Base-by-base conservation (phyloP, 176 grass and related monocot genomes). In the Zea luxurians region DNA sequence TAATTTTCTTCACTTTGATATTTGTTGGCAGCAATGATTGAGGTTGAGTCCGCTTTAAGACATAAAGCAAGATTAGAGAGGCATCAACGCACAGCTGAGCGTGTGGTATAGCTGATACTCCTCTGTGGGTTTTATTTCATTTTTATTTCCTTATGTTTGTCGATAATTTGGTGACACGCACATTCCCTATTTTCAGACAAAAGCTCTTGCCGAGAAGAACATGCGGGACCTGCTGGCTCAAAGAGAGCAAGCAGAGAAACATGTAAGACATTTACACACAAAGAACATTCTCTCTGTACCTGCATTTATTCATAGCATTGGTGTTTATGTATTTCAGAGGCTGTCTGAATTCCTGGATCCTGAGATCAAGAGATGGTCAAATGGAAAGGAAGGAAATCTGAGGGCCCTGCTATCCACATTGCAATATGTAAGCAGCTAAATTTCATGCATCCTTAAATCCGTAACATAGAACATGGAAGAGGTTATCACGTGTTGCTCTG, bases 331-430 rank as follows among this genome's bases (percentile, higher is more conserved):
- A 40, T 84, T 89, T 77, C 86, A 99, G 96, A 99, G 96, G 64
- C n/a, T 99, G 66, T 84, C 96, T 36, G 96, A 99, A 54, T 92
- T 87, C 85, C 78, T 99, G 66, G 92, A 95, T 86, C 86, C 89
- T 49, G 96, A 99, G 35, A 84, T 99, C 72, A 99, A 92, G 86
- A 85, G 96, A 80, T 99, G 96, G 96, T 99, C 96, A 75, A 94
- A 88, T 15, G 96, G 96, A 74, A 99, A 99, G 77, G 90, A 93
- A 86, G 96, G 92, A 86, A 99, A 99, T 83, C 78, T 99, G 55
- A 88, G 96, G 47, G 96, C 96, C 17, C 67, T 99, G 83, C 42
- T 99, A 15, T 99, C 96, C 43, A 99, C 96, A 40, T 79, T 99
- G 63, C 96, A 99, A 95, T 99, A 99, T 43, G 96, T 99, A 88